These are phyloP conservation scores for Verbascum thapsus DNA, from an alignment of 257 asterid species.

Conservation along the genomic window DNA sequence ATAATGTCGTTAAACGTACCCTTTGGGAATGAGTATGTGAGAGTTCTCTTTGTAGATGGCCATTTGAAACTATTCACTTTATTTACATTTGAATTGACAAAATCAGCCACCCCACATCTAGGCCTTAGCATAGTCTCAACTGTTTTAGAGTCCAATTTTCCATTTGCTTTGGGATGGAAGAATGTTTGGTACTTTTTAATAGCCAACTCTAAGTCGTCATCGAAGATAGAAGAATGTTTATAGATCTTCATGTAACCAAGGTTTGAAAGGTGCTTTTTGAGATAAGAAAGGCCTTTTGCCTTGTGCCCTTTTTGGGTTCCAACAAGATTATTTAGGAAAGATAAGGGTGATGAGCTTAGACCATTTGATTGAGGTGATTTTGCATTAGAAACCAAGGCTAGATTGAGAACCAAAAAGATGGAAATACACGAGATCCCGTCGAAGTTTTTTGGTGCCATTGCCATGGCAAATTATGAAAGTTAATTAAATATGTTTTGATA, in stretches of 20 bases:
- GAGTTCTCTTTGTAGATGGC: conserved; percentile 9
- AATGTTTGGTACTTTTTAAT: conserved; percentile 13
- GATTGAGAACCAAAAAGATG: not conserved
- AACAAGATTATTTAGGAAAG: not conserved
- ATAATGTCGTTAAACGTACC: not conserved
- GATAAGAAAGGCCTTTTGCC: not conserved
- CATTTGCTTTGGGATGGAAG: not conserved
- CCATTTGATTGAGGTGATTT: not conserved
- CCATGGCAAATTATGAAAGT: not conserved
- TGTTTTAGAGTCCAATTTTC: conserved; percentile 20
- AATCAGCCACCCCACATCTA: conserved; percentile 22
- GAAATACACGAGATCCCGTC: not conserved
- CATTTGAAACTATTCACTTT: conserved; percentile 8
- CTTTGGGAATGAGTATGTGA: conserved; percentile 21
- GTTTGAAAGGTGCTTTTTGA: conserved; percentile 10
- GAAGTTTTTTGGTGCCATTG: not conserved
- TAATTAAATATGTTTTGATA: too few species aligned
- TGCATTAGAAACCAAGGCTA: not conserved
- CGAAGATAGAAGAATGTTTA: not conserved
- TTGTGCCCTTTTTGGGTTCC: conserved; percentile 2
- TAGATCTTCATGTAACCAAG: not conserved
- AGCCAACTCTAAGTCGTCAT: conserved; percentile 7
- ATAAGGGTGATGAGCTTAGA: not conserved
- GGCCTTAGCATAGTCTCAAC: conserved; percentile 3
- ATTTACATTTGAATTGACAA: not conserved